phyloP scores from a whole-genome alignment of 805 yeast genomes.

The Candida anglica region DNA sequence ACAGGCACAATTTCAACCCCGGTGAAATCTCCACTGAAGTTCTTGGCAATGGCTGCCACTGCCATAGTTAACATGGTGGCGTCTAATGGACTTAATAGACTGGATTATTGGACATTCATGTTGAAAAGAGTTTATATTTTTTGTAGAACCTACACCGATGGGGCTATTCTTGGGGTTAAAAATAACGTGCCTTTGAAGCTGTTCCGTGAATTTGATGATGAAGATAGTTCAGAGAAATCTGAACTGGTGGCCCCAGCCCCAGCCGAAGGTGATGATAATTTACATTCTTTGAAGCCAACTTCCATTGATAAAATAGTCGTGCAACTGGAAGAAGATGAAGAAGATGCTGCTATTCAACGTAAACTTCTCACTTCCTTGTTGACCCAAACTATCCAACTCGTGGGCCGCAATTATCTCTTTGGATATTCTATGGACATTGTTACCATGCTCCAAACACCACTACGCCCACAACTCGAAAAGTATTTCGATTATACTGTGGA shows the following conservation, averaged over 20 bases:
- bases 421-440: slow-evolving; percentile 24
- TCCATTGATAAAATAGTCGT: no score
- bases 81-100: slow-evolving; percentile 27
- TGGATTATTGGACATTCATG: no score
- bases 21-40: slow-evolving; percentile 84
- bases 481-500: slow-evolving; percentile 5
- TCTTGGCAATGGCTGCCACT: slow-evolving; percentile 63
- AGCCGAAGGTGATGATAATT: no score
- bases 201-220: slow-evolving; percentile 38
- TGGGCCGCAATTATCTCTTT: slow-evolving; percentile 12
- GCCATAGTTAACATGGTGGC: slow-evolving; percentile 50
- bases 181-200: slow-evolving; percentile 34
- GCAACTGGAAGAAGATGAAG: no score
- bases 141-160: slow-evolving; percentile 51
- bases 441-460: slow-evolving; percentile 14
- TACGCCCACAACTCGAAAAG: slow-evolving; percentile 3
- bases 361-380: slow-evolving; percentile 60
- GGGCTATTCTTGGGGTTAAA: no score
- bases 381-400: slow-evolving; percentile 46
- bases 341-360: slow-evolving; percentile 62
- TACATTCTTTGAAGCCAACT: no score
- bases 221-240: slow-evolving; percentile 25
- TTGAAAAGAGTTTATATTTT: slow-evolving; percentile 62
- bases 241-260: no score
- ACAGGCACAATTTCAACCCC: no score